A percentile compares a stretch with the other conserved stretches of the same genome.
Evolutionary conservation across 2,329 filamentous ascomycete species (phyloP).

Genomic region (Aureobasidium sp.): DNA sequence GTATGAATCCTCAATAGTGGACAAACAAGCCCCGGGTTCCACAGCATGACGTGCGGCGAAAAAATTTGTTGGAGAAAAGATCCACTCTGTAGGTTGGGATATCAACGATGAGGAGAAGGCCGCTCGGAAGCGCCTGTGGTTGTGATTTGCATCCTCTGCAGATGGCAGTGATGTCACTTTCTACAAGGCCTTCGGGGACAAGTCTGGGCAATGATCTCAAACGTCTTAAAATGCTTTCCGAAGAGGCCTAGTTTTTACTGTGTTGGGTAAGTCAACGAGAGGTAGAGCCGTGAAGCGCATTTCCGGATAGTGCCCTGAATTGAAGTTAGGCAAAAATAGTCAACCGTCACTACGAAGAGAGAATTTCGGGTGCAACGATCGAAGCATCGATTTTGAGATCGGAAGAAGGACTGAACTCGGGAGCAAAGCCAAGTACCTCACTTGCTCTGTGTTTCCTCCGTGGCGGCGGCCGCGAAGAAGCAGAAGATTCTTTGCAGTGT

Average conservation of each 20-base stretch:
- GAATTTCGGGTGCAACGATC: slow-evolving; percentile 2
- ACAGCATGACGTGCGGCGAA: slow-evolving; percentile 10
- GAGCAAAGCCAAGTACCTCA: background rate
- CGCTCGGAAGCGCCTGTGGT: background rate
- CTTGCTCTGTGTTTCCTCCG: background rate
- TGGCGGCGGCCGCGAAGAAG: too few species aligned
- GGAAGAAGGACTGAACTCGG: background rate
- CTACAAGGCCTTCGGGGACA: background rate
- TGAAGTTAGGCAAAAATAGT: background rate
- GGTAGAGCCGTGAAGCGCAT: background rate
- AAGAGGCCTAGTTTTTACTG: background rate
- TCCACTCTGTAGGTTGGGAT: slow-evolving; percentile 10
- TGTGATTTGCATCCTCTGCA: background rate
- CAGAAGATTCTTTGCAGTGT: background rate
- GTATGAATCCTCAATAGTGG: background rate
- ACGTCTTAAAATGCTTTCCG: slow-evolving; percentile 2
- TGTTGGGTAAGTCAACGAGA: background rate
- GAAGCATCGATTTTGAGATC: background rate
- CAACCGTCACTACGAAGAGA: background rate
- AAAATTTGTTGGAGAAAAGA: slow-evolving; percentile 1
- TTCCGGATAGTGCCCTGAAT: background rate
- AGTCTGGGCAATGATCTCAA: slow-evolving; percentile 5
- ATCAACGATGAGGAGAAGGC: slow-evolving; percentile 11
- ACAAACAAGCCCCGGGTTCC: slow-evolving; percentile 4
- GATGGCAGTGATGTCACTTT: slow-evolving; percentile 6